Evolutionary conservation across 2,329 filamentous ascomycete genomes (phyloP), one percentile per base, ranked within the genome.

Genomic region (Colletotrichum spaethianum): DNA sequence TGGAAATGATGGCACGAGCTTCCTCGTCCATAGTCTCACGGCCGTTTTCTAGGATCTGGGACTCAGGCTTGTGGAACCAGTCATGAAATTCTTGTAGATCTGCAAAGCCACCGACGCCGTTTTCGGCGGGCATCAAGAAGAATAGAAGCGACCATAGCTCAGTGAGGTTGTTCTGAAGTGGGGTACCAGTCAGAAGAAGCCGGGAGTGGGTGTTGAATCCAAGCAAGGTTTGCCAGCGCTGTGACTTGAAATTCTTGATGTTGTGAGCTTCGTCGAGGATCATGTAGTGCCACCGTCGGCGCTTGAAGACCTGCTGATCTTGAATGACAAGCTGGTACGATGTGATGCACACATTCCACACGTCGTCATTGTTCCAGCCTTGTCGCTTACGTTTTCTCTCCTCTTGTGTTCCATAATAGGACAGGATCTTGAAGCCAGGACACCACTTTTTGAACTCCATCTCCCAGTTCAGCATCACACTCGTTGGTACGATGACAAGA

Each of bases 401-500:
- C 75, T 98, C 95, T 77, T 95, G 93, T 52, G 93, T 94, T 53
- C 97, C 96, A 80, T 98, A 99, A 83, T 99, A 99, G 0, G 95
- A 96, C 71, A 99, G 87, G 67, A 99, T 97, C 80, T 98, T 98
- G 87, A 99, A 99, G 0, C 96, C 96, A 3, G 97, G 96, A 69
- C 95, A 94, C 91, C 96, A 99, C 81, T 99, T 99, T 80, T 98
- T 98, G 88, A 99, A 99, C 82, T 99, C 96, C 93, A 98, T 98
- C 81, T 99, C 97, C 96, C 96, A 99, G 80, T 99, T 99, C 75
- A 99, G 90, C 88, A 99, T 98, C 60, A 99, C 97, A 82, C 95
- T 98, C 2, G 96, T 99, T 1, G 96, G 96, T 2, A 99, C 96
- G 73, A 99, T 93, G 60, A 99, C 94, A 31, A 99, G 86, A 85